Percentiles rank a stretch among this genome's conserved stretches.
phyloP scores from a whole-genome alignment of 768 basidiomycete species.

The Baorangia bicolor region DNA sequence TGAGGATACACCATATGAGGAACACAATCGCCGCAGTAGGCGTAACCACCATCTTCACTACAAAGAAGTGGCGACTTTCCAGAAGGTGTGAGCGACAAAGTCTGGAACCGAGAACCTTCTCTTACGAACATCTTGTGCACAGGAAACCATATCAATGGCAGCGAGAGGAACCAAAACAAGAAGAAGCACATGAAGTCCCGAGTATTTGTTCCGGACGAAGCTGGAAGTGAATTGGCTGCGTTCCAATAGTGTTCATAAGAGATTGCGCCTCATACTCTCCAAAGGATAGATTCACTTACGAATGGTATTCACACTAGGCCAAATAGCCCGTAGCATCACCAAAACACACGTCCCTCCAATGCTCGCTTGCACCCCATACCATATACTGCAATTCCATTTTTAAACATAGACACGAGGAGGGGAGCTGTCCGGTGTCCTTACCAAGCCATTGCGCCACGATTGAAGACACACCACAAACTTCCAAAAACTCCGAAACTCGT shows the following conservation, averaged over 20 bases:
- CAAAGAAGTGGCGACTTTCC: constrained; percentile 72
- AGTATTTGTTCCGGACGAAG: constrained; percentile 71
- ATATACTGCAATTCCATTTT: constrained; percentile 45
- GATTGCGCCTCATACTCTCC: not conserved
- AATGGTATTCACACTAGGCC: constrained; percentile 68
- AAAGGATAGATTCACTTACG: constrained; percentile 41
- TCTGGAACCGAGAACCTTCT: constrained; percentile 5
- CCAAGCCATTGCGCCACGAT: constrained; percentile 73
- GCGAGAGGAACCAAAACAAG: constrained; percentile 80
- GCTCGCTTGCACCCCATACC: constrained; percentile 80
- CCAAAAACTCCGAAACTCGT: constrained; percentile 82
- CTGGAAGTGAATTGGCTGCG: constrained; percentile 69
- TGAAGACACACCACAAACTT: constrained; percentile 76
- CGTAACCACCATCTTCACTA: constrained; percentile 70
- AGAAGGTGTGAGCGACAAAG: constrained; percentile 11
- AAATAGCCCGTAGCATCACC: constrained; percentile 74
- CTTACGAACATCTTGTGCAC: constrained; percentile 70
- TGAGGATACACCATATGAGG: constrained; percentile 77
- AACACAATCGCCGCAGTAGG: constrained; percentile 69
- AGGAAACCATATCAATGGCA: constrained; percentile 81
- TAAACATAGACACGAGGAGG: constrained; percentile 14
- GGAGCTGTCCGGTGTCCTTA: constrained; percentile 35
- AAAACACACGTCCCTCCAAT: constrained; percentile 80
- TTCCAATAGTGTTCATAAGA: constrained; percentile 7
- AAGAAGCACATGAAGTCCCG: constrained; percentile 80